phyloP scores from a whole-genome alignment of 169 alveolate genomes.

The Theileria orientalis region DNA sequence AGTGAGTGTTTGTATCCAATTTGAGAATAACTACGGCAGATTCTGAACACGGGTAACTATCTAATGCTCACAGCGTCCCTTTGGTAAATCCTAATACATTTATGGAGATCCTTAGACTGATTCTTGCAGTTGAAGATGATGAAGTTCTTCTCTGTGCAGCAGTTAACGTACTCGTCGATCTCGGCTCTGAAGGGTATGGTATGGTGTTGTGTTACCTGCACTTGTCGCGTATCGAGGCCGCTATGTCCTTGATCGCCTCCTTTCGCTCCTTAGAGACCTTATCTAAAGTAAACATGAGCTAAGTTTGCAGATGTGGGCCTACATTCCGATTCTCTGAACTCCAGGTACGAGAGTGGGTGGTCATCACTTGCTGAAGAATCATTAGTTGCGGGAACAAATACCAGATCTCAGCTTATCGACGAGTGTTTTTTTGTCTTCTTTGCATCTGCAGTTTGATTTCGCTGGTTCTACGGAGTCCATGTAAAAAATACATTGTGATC shows the following conservation, averaged over 20 bases:
- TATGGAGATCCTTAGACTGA: slow-evolving; percentile 31
- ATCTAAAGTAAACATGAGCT: slow-evolving; percentile 37
- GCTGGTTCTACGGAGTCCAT: background rate
- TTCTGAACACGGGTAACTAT: no score
- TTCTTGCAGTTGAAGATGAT: slow-evolving; percentile 39
- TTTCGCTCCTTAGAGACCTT: slow-evolving; percentile 56
- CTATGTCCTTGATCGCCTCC: slow-evolving; percentile 36
- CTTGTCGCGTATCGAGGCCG: slow-evolving; percentile 40
- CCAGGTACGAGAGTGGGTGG: slow-evolving; percentile 55
- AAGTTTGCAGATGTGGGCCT: background rate
- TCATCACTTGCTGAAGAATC: slow-evolving; percentile 41
- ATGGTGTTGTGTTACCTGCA: slow-evolving; percentile 40
- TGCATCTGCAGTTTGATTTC: background rate
- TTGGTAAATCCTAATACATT: slow-evolving; percentile 49
- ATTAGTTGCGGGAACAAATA: background rate
- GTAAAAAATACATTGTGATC: background rate
- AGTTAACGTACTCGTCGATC: slow-evolving; percentile 63
- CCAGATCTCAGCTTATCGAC: slow-evolving; percentile 35
- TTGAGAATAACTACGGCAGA: no score
- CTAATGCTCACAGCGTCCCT: slow-evolving; percentile 25
- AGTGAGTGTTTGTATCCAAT: no score
- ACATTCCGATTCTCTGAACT: slow-evolving; percentile 67
- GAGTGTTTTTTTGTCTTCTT: slow-evolving; percentile 28
- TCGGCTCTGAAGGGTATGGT: slow-evolving; percentile 44
- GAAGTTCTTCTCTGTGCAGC: slow-evolving; percentile 40